A percentile compares a stretch with the other conserved stretches of the same genome.
Evolutionary conservation across 2,329 filamentous ascomycete genomes (phyloP).

Genomic region (Hypoxylon sp.): DNA sequence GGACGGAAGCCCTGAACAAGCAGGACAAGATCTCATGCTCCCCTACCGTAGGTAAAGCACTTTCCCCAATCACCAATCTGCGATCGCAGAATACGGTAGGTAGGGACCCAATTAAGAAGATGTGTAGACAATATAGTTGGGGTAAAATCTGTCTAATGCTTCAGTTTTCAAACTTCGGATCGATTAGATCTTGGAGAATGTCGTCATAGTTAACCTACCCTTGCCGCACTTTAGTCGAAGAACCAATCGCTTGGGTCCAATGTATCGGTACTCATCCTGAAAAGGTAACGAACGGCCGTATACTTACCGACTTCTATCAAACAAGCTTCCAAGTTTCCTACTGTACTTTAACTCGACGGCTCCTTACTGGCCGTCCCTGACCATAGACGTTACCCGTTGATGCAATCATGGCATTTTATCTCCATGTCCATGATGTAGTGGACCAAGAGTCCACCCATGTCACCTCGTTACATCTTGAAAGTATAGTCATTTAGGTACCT

Average conservation of each 20-base stretch:
- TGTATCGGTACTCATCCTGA: conserved; percentile 39
- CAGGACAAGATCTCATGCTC: too few relatives aligned
- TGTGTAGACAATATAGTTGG: too few relatives aligned
- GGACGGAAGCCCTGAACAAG: background rate
- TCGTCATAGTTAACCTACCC: conserved; percentile 43
- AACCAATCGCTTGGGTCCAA: conserved; percentile 37
- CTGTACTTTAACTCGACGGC: conserved; percentile 20
- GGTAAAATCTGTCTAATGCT: conserved; percentile 18
- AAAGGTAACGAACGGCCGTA: conserved; percentile 39
- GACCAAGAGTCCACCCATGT: conserved; percentile 23
- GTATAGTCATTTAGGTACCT: conserved; percentile 16
- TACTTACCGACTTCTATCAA: conserved; percentile 31
- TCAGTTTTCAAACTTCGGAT: conserved; percentile 20
- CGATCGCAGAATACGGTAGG: background rate
- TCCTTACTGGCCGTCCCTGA: conserved; percentile 23
- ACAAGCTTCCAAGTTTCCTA: conserved; percentile 41
- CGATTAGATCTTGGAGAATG: conserved; percentile 35
- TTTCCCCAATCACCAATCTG: background rate
- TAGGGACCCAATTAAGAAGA: conserved; percentile 9
- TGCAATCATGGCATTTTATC: conserved; percentile 32
- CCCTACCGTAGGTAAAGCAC: background rate
- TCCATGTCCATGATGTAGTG: conserved; percentile 42
- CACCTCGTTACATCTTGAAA: conserved; percentile 26
- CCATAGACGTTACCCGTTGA: conserved; percentile 27
- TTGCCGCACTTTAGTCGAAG: conserved; percentile 17